A percentile compares a stretch with the other conserved stretches of the same genome.
phyloP scores from a whole-genome alignment of 495 filamentous ascomycete species.

The Umbilicaria muhlenbergii region DNA sequence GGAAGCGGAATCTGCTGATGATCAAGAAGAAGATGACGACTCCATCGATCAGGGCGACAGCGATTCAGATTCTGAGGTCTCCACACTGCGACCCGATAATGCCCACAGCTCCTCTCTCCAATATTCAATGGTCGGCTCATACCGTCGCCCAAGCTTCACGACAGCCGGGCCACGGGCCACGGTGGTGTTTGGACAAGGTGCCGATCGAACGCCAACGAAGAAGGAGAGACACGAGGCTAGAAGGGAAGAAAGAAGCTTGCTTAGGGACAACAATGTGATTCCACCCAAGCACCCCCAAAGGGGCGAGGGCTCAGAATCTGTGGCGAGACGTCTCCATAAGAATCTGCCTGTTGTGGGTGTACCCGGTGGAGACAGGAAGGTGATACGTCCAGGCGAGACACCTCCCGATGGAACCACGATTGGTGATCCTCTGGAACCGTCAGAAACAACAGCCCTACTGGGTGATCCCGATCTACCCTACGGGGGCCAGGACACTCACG shows the following conservation, averaged over 20 bases:
- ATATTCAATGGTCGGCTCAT: slow-evolving; percentile 50
- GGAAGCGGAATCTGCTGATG: slow-evolving; percentile 30
- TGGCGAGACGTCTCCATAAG: slow-evolving; percentile 2
- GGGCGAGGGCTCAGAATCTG: slow-evolving; percentile 36
- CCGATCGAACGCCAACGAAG: slow-evolving; percentile 23
- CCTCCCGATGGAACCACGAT: not conserved
- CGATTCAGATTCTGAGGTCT: slow-evolving; percentile 27
- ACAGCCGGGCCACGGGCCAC: slow-evolving; percentile 41
- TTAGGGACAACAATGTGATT: slow-evolving; percentile 64
- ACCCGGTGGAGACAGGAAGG: slow-evolving; percentile 5
- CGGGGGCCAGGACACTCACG: slow-evolving; percentile 20
- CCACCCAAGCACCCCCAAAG: slow-evolving; percentile 44
- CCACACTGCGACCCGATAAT: slow-evolving; percentile 24
- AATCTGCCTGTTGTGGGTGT: slow-evolving; percentile 1
- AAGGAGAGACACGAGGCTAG: slow-evolving; percentile 48
- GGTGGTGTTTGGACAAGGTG: slow-evolving; percentile 15
- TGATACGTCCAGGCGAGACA: not conserved
- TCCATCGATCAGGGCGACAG: slow-evolving; percentile 22
- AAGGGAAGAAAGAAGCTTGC: slow-evolving; percentile 55
- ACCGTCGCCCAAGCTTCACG: slow-evolving; percentile 50
- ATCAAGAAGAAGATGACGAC: slow-evolving; percentile 29
- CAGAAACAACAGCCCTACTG: slow-evolving; percentile 39
- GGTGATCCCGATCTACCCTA: slow-evolving; percentile 16
- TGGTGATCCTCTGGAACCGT: slow-evolving; percentile 1
- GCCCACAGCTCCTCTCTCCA: slow-evolving; percentile 17